Evolutionary conservation across 2,329 filamentous ascomycete genomes (phyloP), one percentile per base, ranked within the genome.

Genomic region (Neonectria ditissima): DNA sequence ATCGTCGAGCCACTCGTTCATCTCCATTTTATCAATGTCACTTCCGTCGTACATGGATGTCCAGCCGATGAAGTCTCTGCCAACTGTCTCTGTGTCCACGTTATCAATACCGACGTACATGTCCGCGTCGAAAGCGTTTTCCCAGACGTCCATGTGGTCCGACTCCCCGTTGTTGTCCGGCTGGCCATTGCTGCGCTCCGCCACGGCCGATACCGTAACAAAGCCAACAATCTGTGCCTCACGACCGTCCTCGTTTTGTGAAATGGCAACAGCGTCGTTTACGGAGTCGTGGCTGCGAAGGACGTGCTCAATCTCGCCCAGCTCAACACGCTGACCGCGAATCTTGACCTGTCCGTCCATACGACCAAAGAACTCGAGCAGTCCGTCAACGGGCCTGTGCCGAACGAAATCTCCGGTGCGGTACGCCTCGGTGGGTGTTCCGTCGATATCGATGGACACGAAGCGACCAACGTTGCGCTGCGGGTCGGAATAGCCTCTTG

Each of bases 1-100:
- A 8, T 77, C 76, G 8, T 76, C 69, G 0, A 78, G 65, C 76
- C 76, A 78, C 45, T 76, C 75, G 2, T 71, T 53, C 76, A 78
- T 77, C 18, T 77, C 73, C 0, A 3, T 54, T 34, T 66, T 70
- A 43, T 74, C 68, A 2, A 77, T 75, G 0, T 63, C n/a, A 0
- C 13, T 66, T 1, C 71, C 69, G 52, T 74, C 68, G 30, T 73
- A 74, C 67, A 72, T 72, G 1, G 73, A 75, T 14, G 58, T 72
- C 73, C 73, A 74, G 0, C 71, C 71, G 1, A 65, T 55, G 24
- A 74, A 75, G 34, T 74, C 73, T 2, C 55, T 51, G 1, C 73
- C 73, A 13, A 73, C 58, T 6, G 34, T 55, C 4, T 51, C n/a
- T 1, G 32, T 11, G 10, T 65, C 28, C 4, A 69, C 37, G 6